phyloP scores from a whole-genome alignment of 2,329 filamentous ascomycete genomes.

The Neophaeococcomyces aloes region DNA sequence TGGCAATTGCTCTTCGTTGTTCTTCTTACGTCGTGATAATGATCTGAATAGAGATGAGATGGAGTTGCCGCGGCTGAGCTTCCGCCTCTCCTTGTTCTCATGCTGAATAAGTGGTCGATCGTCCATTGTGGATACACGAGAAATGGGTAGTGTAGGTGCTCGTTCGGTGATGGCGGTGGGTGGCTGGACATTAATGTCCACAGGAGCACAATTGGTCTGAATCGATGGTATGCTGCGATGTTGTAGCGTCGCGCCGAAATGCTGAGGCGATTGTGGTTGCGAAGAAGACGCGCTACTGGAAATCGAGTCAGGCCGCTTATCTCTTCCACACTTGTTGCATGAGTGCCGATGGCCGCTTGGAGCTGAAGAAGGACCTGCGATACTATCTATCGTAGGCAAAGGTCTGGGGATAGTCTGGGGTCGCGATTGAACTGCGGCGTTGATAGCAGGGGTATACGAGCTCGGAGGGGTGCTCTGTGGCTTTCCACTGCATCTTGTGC shows the following conservation, averaged over 20 bases:
- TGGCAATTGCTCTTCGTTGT: conserved; percentile 12
- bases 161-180: conserved; percentile 3
- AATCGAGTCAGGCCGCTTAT: conserved; percentile 1
- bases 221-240: not conserved
- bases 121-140: conserved; percentile 7
- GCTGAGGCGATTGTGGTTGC: conserved; percentile 3
- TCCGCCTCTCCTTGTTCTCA: conserved; percentile 7
- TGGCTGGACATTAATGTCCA: conserved; percentile 4
- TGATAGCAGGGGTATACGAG: conserved; percentile 1
- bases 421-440: not conserved
- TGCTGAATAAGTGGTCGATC: conserved; percentile 13
- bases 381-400: not conserved
- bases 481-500: conserved; percentile 15
- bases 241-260: not conserved
- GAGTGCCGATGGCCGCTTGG: conserved; percentile 7
- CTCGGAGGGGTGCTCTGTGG: conserved; percentile 3
- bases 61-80: conserved; percentile 17
- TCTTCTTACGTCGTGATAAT: conserved; percentile 17
- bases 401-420: not conserved
- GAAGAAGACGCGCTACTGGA: not conserved
- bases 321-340: conserved; percentile 15
- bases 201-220: conserved; percentile 5
- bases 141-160: conserved; percentile 4
- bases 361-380: conserved; percentile 5
- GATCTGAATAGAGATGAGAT: conserved; percentile 18